These are phyloP conservation scores for Scleromitrula shiraiana DNA, from an alignment of 2,329 filamentous ascomycete genomes.

Conservation along the genomic window DNA sequence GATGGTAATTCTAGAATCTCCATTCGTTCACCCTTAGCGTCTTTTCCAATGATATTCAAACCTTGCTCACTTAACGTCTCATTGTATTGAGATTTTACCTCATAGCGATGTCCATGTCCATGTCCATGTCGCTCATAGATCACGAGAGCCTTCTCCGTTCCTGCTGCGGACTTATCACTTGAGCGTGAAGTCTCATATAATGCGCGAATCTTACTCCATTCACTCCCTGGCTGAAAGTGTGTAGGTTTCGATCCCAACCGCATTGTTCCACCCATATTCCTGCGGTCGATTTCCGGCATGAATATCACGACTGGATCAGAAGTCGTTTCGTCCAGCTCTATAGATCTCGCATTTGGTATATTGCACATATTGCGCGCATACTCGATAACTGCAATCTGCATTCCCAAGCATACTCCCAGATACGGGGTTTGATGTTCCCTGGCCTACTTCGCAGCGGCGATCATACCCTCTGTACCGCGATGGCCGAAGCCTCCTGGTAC, in stretches of 20 bases:
- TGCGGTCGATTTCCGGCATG: constrained; percentile 81
- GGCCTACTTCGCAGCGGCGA: constrained; percentile 77
- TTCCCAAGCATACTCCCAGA: constrained; percentile 71
- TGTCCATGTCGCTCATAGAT: constrained; percentile 62
- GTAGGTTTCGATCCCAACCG: constrained; percentile 64
- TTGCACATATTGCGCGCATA: constrained; percentile 69
- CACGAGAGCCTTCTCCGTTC: constrained; percentile 28
- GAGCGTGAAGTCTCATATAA: constrained; percentile 51
- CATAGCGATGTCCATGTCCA: constrained; percentile 67
- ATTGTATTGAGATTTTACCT: constrained; percentile 77
- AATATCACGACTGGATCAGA: constrained; percentile 57
- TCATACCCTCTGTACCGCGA: constrained; percentile 84
- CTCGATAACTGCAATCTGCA: constrained; percentile 83
- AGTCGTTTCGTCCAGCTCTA: constrained; percentile 26
- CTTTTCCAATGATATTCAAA: constrained; percentile 70
- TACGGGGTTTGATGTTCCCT: constrained; percentile 73
- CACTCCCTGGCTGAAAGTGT: constrained; percentile 51
- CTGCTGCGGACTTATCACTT: not conserved
- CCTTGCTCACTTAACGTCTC: constrained; percentile 59
- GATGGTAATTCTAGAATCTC: constrained; percentile 76
- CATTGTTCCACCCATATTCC: constrained; percentile 78
- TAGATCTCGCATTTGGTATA: constrained; percentile 37
- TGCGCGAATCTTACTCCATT: constrained; percentile 66
- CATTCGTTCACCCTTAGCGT: constrained; percentile 70
- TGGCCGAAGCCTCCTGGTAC: constrained; percentile 57